Evolutionary conservation across 73 alveolate species (phyloP), one percentile per base, ranked within the genome.

Genomic region (Paraurostyla sp.): DNA sequence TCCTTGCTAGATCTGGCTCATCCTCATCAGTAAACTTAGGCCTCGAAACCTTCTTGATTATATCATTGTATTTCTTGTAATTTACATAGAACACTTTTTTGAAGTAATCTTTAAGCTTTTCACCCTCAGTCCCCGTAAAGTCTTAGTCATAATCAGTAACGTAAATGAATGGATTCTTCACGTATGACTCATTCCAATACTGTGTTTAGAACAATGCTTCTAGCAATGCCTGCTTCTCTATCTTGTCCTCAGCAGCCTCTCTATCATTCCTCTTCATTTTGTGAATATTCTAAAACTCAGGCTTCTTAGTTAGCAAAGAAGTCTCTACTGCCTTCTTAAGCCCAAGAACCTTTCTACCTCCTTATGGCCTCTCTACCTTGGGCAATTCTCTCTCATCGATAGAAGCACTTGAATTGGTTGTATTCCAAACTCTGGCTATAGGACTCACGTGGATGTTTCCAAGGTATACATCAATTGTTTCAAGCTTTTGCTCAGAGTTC

Each of bases 381-480:
- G n/a, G n/a, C n/a, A n/a, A n/a, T n/a, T n/a, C n/a, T n/a, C n/a
- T n/a, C n/a, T n/a, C n/a, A n/a, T n/a, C n/a, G n/a, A n/a, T 46
- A 13, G 58, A 13, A 18, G 9, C 41, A 22, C 38, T n/a, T 7
- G 38, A 7, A 18, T 16, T 18, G 9, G 9, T 38, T 18, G 84
- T 69, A 43, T 69, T 69, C 84, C 84, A 69, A 3, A 69, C 2
- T 22, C 84, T 38, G 18, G 65, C 7, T 11, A 69, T 15, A 7
- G 84, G 84, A 23, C 84, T 69, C 60, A 69, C 71, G 38, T 69
- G 84, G 38, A 69, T 38, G 38, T 69, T 38, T 20, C 84, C 84
- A 38, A 33, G 7, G 23, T 69, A 69, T 38, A 36, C 45, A 69
- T 69, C 84, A 18, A 69, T n/a, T 11, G 4, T 3, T 41, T 36